These are phyloP conservation scores for Tremella fuciformis DNA, from an alignment of 768 basidiomycete species.

Conservation along the genomic window DNA sequence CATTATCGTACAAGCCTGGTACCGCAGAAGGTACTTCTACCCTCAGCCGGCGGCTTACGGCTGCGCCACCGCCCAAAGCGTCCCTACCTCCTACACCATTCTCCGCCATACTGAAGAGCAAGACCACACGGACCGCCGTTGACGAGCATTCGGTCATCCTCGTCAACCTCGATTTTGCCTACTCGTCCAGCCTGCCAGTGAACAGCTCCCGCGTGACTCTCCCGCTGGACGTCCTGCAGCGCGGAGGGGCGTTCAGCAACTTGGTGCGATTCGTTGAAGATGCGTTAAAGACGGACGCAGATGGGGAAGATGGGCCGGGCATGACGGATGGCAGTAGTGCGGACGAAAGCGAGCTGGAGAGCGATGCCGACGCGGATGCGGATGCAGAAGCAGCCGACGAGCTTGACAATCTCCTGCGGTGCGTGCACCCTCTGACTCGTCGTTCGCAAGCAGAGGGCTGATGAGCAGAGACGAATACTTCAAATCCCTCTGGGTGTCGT, in stretches of 20 bases:
- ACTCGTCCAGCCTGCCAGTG: constrained; percentile 20
- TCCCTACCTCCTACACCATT: constrained; percentile 15
- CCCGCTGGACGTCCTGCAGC: constrained; percentile 15
- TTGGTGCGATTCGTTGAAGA: constrained; percentile 16
- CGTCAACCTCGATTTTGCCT: constrained; percentile 34
- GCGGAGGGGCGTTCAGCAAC: constrained; percentile 9
- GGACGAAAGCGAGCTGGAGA: constrained; percentile 33
- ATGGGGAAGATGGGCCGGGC: constrained; percentile 21
- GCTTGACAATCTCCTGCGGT: constrained; percentile 31
- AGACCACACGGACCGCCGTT: constrained; percentile 7
- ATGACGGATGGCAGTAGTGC: constrained; percentile 43
- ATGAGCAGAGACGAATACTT: constrained; percentile 36
- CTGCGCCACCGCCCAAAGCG: constrained; percentile 9
- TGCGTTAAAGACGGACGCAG: constrained; percentile 11
- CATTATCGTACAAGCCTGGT: neutral
- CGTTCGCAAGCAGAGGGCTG: constrained; percentile 1
- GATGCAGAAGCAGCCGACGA: constrained; percentile 27
- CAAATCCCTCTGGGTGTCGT: constrained; percentile 17
- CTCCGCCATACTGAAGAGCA: constrained; percentile 21
- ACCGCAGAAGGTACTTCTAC: neutral
- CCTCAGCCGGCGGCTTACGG: constrained; percentile 2
- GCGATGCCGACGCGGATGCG: neutral
- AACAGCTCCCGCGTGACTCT: constrained; percentile 24
- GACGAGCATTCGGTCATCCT: constrained; percentile 9
- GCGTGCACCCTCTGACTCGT: constrained; percentile 14